Base-by-base conservation (phyloP, 306 rosid species). In the Medicago arabica region DNA sequence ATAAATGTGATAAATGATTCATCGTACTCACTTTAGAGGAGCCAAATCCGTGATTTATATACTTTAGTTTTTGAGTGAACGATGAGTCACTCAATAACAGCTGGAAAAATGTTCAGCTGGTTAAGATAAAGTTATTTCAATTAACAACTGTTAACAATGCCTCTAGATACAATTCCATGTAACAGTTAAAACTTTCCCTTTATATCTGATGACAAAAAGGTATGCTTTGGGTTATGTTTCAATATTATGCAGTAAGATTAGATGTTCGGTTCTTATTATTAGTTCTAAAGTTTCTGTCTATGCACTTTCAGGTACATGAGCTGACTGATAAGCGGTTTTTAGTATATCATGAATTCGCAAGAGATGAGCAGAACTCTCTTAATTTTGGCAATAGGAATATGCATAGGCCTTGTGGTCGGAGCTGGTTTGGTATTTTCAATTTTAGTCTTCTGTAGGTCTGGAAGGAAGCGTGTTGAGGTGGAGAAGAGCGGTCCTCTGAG, bases 351-450 rank as follows among this genome's bases (percentile, higher is more conserved):
- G 23, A 38, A 34, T 74, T 78, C 81, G 49, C 78, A 47, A 47
- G 80, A 84, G 71, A 85, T 85, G 86, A 78, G 59, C 41, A 38
- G 41, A 6, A 43, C 4, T 46, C 17, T 41, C 19, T 75, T 71
- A 57, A 85, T 82, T 69, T 82, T 92, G 76, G 87, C 84, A 46
- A 67, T 89, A 72, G 98, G 97, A 79, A 81, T 84, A 72, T 84
- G 91, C 12, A 58, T 86, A 55, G 98, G 98, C 25, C 86, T 95
- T 65, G 92, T 89, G 78, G 75, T 89, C 75, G 98, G 98, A 73
- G 74, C 81, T 47, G 81, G 82, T 66, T 88, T 92, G 86, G 86
- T 89, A 43, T 41, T 85, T 68, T 82, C 80, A 18, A 71, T 88
- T 36, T 78, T 92, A 8, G 81, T 84, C 39, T 87, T 90, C 76